Conservation (phyloP, 495 filamentous ascomycete species). For the Penicillium ucsense region DNA sequence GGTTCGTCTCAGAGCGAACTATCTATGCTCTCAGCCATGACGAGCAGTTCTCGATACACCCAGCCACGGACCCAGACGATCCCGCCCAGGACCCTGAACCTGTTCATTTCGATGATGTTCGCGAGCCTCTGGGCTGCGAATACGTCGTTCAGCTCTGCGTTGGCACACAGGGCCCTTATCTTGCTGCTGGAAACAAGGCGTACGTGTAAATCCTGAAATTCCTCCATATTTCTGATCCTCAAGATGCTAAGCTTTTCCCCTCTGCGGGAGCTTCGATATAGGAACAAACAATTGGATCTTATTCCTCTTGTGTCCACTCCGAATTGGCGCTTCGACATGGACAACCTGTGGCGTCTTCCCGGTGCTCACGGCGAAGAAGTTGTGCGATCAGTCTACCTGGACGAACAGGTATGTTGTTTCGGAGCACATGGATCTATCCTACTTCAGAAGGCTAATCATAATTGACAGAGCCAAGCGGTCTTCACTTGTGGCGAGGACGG, state of each 20-base stretch:
- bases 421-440: background rate
- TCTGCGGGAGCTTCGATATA: conserved; percentile 13
- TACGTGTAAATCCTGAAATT: conserved; percentile 12
- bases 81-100: conserved; percentile 40
- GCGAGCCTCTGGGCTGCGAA: conserved; percentile 61
- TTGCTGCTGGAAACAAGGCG: conserved; percentile 37
- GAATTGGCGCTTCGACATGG: conserved; percentile 53
- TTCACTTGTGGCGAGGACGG: conserved; percentile 78
- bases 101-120: conserved; percentile 64
- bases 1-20: conserved; percentile 59
- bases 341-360: conserved; percentile 51
- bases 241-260: conserved; percentile 1
- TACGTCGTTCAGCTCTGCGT: conserved; percentile 68
- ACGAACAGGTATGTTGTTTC: conserved; percentile 46
- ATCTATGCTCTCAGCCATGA: conserved; percentile 74
- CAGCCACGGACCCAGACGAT: conserved; percentile 50
- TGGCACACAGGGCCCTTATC: conserved; percentile 38
- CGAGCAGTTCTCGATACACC: conserved; percentile 70
- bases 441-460: background rate
- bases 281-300: conserved; percentile 56
- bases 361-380: conserved; percentile 81
- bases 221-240: background rate
- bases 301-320: conserved; percentile 49
- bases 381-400: conserved; percentile 66
- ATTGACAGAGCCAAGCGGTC: conserved; percentile 48